Evolutionary conservation across 2,329 filamentous ascomycete species (phyloP).

Genomic region (Botrytis medusae): DNA sequence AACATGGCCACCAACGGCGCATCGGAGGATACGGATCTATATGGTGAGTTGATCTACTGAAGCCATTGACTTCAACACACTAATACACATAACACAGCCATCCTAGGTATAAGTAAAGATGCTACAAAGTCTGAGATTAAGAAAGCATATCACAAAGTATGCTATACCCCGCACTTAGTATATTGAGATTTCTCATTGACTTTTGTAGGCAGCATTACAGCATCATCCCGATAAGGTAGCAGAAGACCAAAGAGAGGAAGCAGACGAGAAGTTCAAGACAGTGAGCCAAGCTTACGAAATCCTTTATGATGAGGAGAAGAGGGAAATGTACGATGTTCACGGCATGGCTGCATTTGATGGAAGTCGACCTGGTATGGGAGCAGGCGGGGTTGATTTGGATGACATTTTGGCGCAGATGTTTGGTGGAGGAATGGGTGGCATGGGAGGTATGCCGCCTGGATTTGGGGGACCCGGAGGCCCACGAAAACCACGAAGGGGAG

Average conservation of each 20-base stretch:
- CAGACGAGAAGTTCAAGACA: slow-evolving; percentile 89
- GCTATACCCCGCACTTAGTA: slow-evolving; percentile 21
- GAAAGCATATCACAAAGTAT: slow-evolving; percentile 92
- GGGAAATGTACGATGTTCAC: slow-evolving; percentile 86
- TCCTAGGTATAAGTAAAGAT: slow-evolving; percentile 71
- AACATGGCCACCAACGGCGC: slow-evolving; percentile 38
- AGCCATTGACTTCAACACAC: slow-evolving; percentile 5
- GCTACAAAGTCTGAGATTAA: slow-evolving; percentile 82
- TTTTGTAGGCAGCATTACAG: slow-evolving; percentile 70
- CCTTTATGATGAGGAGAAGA: slow-evolving; percentile 91
- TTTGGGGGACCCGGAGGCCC: slow-evolving; percentile 45
- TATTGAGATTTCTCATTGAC: slow-evolving; percentile 28
- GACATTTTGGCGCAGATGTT: slow-evolving; percentile 96
- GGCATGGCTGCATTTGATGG: slow-evolving; percentile 95
- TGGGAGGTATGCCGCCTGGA: slow-evolving; percentile 43
- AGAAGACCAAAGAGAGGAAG: slow-evolving; percentile 77
- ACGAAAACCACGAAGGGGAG: slow-evolving; percentile 66
- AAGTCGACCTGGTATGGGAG: slow-evolving; percentile 60
- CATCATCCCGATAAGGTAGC: slow-evolving; percentile 96
- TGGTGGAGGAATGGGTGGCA: slow-evolving; percentile 45
- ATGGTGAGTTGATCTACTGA: slow-evolving; percentile 47
- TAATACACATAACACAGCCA: slow-evolving; percentile 55
- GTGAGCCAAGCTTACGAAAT: slow-evolving; percentile 97
- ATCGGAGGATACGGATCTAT: slow-evolving; percentile 55
- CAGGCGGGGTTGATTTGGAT: slow-evolving; percentile 77